phyloP scores from a whole-genome alignment of 179 eudicot species.

The Actinidia chinensis region DNA sequence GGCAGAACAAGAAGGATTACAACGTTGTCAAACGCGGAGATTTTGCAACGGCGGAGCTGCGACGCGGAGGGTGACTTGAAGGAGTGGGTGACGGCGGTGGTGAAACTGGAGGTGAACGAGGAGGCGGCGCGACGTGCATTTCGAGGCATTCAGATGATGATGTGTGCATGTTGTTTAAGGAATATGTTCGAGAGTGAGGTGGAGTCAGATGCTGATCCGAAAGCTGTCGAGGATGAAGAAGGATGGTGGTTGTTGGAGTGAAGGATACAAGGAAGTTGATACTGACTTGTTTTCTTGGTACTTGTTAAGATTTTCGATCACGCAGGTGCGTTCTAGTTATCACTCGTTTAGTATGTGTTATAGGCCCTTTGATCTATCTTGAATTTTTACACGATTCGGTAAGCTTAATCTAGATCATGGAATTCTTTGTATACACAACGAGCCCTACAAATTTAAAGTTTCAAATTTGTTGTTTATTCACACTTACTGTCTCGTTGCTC shows the following conservation, averaged over 20 bases:
- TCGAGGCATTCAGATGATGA: conserved; percentile 98
- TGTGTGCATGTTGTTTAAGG: conserved; percentile 84
- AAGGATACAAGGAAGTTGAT: conserved; percentile 89
- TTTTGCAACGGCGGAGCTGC: conserved; percentile 77
- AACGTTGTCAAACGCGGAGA: conserved; percentile 77
- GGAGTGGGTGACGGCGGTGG: conserved; percentile 95
- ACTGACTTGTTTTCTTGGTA: conserved; percentile 93
- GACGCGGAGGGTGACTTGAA: conserved; percentile 73
- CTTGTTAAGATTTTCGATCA: conserved; percentile 83
- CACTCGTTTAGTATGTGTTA: not conserved
- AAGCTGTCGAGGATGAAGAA: conserved; percentile 84
- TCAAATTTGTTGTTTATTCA: too few species aligned
- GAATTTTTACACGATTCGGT: too few species aligned
- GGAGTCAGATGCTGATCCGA: conserved; percentile 59
- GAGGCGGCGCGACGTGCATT: conserved; percentile 92
- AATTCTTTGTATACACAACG: too few species aligned
- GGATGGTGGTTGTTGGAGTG: conserved; percentile 78
- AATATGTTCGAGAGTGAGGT: conserved; percentile 72
- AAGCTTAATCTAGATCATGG: too few species aligned
- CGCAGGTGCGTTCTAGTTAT: conserved; percentile 50
- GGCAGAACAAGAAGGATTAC: conserved; percentile 72
- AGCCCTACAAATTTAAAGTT: too few species aligned
- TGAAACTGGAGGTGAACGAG: conserved; percentile 86
- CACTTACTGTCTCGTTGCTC: too few species aligned
- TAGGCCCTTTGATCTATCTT: not conserved